Base-by-base conservation (phyloP, 2,329 filamentous ascomycete genomes). In the Penicillium crustosum region DNA sequence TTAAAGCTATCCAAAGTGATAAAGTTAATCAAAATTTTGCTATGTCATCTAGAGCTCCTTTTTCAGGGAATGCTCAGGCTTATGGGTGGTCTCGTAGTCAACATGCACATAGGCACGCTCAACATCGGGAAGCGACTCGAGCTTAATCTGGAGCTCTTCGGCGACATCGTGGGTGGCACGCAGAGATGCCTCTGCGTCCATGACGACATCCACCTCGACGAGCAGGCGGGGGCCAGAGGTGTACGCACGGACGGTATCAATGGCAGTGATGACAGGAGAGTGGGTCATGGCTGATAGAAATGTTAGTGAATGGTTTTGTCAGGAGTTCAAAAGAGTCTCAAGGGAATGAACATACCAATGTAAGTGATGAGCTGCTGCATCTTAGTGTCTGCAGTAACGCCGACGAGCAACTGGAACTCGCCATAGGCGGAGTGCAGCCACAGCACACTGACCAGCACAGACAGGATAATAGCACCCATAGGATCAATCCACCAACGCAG, bases 81-180 rank as follows among this genome's bases (percentile, higher is more conserved):
- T 93, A 75, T 97, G 94, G 19, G 89, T 92, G 4, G 93, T 97
- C 79, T 97, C 94, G 68, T 95, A 97, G 75, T 99, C 94, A 19
- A 97, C 93, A 74, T 99, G 94, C 21, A 97, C 94, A 72, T 97
- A 97, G 0, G 92, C 92, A 58, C 94, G 81, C 82, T 97, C 94
- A 10, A 97, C 88, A 71, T 96, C 89, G 0, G 94, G 93, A 62
- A 99, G 76, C 56, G 88, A 90, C 82, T 99, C 94, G 3, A 97
- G 81, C 79, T 97, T 97, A 61, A 89, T 89, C 81, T 99, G 94
- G 67, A 99, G 81, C 68, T 89, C 92, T 77, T 99, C 94, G 0
- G 94, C 93, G 13, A 97, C 86, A 70, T 99, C 94, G 74, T 99
- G 94, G 0, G 92, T 94, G 52, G 87, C 87, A 61, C 84, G 82